phyloP scores from a whole-genome alignment of 1,284 basidiomycete species.

The Cryptococcus floricola region DNA sequence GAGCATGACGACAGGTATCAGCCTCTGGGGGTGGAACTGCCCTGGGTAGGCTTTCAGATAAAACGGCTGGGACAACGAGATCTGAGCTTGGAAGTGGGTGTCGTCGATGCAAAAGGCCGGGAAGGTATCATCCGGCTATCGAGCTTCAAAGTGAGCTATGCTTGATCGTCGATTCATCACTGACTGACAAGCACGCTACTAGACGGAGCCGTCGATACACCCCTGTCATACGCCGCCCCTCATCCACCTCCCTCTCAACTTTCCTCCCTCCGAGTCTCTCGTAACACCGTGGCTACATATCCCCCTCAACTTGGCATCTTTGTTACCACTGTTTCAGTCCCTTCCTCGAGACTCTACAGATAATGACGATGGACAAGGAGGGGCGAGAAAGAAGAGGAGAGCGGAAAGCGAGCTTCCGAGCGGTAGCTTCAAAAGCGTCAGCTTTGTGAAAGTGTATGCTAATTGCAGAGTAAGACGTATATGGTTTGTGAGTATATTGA shows the following conservation, averaged over 20 bases:
- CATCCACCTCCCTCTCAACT: conserved; percentile 67
- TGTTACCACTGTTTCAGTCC: conserved; percentile 63
- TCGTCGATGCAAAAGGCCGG: conserved; percentile 62
- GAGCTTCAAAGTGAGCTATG: conserved; percentile 69
- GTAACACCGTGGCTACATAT: conserved; percentile 72
- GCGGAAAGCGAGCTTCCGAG: conserved; percentile 51
- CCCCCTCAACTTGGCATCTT: conserved; percentile 58
- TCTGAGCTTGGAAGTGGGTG: conserved; percentile 71
- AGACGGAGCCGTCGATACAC: conserved; percentile 61
- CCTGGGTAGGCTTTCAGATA: conserved; percentile 71
- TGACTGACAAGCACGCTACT: conserved; percentile 7
- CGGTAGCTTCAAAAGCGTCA: conserved; percentile 61
- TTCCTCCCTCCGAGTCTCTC: conserved; percentile 57
- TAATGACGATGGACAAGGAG: not conserved
- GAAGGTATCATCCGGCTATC: conserved; percentile 66
- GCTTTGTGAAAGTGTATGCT: conserved; percentile 72
- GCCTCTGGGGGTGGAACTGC: conserved; percentile 62
- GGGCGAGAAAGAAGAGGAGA: conserved; percentile 14
- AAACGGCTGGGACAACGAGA: conserved; percentile 60
- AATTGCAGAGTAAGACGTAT: conserved; percentile 73
- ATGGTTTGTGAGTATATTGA: conserved; percentile 58
- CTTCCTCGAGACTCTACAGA: conserved; percentile 12
- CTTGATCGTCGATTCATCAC: conserved; percentile 5
- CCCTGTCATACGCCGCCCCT: conserved; percentile 53
- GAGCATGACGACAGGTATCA: not conserved